A percentile compares a stretch with the other conserved stretches of the same genome.
Conservation (phyloP, 208 protist genomes). For the Phytomonas francai region DNA sequence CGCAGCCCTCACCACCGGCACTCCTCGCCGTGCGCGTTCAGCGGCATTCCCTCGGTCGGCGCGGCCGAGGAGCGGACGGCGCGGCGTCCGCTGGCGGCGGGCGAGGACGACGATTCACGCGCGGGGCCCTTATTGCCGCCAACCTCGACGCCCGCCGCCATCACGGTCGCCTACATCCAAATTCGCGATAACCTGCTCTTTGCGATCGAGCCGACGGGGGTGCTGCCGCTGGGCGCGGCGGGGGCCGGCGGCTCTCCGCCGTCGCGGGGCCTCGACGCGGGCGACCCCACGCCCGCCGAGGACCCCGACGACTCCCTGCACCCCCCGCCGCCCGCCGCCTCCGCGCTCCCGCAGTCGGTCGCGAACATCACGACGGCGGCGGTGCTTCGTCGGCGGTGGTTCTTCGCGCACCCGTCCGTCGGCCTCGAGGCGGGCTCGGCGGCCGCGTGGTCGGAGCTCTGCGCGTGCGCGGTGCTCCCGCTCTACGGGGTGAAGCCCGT, state of each 20-base stretch:
- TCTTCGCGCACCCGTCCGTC: slow-evolving; percentile 55
- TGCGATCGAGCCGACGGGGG: slow-evolving; percentile 58
- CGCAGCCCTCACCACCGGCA: neutral
- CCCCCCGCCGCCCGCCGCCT: slow-evolving; percentile 1
- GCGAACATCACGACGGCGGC: slow-evolving; percentile 54
- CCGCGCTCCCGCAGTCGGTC: slow-evolving; percentile 23
- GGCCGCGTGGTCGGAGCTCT: slow-evolving; percentile 59
- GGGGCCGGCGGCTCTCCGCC: slow-evolving; percentile 11
- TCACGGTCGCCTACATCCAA: slow-evolving; percentile 55
- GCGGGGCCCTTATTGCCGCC: no score
- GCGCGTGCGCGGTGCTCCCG: slow-evolving; percentile 58
- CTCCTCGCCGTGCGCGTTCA: neutral
- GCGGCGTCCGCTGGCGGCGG: neutral
- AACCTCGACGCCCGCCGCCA: neutral
- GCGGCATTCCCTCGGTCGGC: neutral
- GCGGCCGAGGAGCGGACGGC: neutral
- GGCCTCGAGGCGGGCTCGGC: slow-evolving; percentile 19
- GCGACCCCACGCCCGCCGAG: neutral
- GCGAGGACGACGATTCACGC: no score
- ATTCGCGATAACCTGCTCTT: slow-evolving; percentile 70
- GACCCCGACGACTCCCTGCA: neutral
- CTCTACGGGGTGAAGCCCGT: slow-evolving; percentile 65
- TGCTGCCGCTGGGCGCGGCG: slow-evolving; percentile 20
- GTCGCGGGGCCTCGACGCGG: neutral
- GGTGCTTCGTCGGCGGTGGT: slow-evolving; percentile 68